These are phyloP conservation scores for Ploettnerulaceae sp. DNA, from an alignment of 2,329 filamentous ascomycete genomes.

Conservation along the genomic window DNA sequence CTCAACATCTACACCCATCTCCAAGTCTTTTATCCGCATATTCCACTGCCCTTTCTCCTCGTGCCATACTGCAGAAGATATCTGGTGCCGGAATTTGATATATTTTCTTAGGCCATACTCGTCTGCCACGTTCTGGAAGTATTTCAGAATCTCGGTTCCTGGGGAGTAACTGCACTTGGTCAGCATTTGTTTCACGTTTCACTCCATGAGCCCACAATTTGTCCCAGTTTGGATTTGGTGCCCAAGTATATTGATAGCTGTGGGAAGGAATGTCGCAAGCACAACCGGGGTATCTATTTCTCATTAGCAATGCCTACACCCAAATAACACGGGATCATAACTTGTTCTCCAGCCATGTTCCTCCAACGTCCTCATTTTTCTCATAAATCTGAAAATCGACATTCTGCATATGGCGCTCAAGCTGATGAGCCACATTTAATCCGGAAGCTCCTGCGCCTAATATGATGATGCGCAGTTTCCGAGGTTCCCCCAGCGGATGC, in stretches of 20 bases:
- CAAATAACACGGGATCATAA: neutral
- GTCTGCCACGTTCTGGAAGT: slow-evolving; percentile 57
- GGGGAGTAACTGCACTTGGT: slow-evolving; percentile 46
- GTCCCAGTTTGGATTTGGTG: slow-evolving; percentile 63
- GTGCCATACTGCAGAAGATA: slow-evolving; percentile 54
- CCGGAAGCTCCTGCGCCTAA: slow-evolving; percentile 1
- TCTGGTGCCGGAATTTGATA: slow-evolving; percentile 50
- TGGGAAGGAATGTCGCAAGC: slow-evolving; percentile 29
- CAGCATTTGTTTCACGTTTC: neutral
- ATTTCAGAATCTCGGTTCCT: slow-evolving; percentile 62
- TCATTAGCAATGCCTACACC: slow-evolving; percentile 52
- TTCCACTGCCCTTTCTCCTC: slow-evolving; percentile 42
- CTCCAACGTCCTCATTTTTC: slow-evolving; percentile 3
- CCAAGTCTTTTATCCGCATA: slow-evolving; percentile 9
- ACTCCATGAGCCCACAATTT: slow-evolving; percentile 39
- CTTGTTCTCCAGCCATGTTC: slow-evolving; percentile 3
- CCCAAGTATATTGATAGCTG: slow-evolving; percentile 65
- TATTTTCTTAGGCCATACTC: slow-evolving; percentile 61
- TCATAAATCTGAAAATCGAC: neutral
- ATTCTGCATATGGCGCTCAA: neutral
- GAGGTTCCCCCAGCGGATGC: too few species aligned
- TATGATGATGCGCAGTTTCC: neutral
- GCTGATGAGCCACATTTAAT: neutral
- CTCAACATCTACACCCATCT: slow-evolving; percentile 37
- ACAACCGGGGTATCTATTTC: slow-evolving; percentile 39